Evolutionary conservation across 192 early-diverging fungal species (phyloP), one percentile per base, ranked within the genome.

Genomic region (Oehlia diaphana): DNA sequence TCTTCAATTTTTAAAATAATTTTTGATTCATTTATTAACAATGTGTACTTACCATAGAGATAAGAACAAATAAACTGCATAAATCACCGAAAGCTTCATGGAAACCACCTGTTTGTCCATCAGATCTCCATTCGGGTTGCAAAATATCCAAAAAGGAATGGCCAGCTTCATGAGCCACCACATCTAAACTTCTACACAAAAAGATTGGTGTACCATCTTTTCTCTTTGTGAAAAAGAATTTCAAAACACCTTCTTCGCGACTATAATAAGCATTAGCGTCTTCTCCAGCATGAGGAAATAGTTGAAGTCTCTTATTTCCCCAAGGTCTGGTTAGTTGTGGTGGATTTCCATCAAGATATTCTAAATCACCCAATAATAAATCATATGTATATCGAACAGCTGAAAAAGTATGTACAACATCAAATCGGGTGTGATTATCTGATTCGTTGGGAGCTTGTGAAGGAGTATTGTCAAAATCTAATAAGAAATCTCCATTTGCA

Each of bases 71-170:
- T 47, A 72, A 50, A 31, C 44, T 31, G 44, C 23, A 28, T 16
- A 72, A 72, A 72, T 72, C 71, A n/a, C 71, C 71, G 16, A 72
- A 72, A n/a, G 71, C 71, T 53, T 72, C 71, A 31, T 72, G 71
- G 53, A 72, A 47, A n/a, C 21, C 71, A 33, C 71, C 71, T 33
- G 71, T 72, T 53, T 72, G 71, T 26, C 71, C 71, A 53, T 47
- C 47, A 50, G 37, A 10, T 10, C 50, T 4, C 71, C 71, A 72
- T 10, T n/a, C 26, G 2, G 23, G 31, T 50, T 72, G 71, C 2
- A 72, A 4, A 16, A 33, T 72, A 49, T 72, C 71, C 13, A 72
- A 31, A 21, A 72, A 33, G 4, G 47, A 16, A 14, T 72, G 71
- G 3, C 71, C 71, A 26, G 47, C 1, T 33, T 72, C 71, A 31